Conservation (phyloP, 495 filamentous ascomycete species). For the Trichocladium antarcticum region DNA sequence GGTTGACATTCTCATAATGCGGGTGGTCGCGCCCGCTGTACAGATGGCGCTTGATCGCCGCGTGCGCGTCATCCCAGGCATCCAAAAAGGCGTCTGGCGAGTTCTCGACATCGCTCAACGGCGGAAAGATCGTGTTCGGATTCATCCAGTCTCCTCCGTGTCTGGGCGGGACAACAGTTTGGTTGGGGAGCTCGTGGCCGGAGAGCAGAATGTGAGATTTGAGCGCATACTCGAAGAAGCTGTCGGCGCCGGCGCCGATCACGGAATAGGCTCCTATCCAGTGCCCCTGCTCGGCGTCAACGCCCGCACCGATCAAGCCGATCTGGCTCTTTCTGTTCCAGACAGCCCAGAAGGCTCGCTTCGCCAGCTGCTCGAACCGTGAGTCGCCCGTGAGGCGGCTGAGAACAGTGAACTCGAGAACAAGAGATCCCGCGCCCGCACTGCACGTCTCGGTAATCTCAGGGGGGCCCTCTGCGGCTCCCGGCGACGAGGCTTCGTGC, state of each 20-base stretch:
- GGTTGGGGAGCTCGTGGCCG: slow-evolving; percentile 47
- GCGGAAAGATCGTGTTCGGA: slow-evolving; percentile 45
- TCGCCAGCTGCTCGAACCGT: slow-evolving; percentile 77
- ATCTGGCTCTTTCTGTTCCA: slow-evolving; percentile 78
- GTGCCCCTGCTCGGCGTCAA: slow-evolving; percentile 82
- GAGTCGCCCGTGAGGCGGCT: slow-evolving; percentile 80
- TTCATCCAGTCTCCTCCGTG: slow-evolving; percentile 35
- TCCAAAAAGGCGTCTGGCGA: slow-evolving; percentile 66
- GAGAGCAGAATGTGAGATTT: slow-evolving; percentile 88
- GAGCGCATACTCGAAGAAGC: slow-evolving; percentile 95
- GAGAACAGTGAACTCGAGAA: slow-evolving; percentile 83
- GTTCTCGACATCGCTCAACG: slow-evolving; percentile 53
- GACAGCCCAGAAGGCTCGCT: slow-evolving; percentile 89
- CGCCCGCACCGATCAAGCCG: slow-evolving; percentile 80
- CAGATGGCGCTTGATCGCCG: slow-evolving; percentile 76
- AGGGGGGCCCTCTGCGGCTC: slow-evolving; percentile 29
- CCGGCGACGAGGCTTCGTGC: slow-evolving; percentile 33
- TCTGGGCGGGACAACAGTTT: slow-evolving; percentile 23
- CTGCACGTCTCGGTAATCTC: slow-evolving; percentile 95
- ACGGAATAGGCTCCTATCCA: slow-evolving; percentile 84
- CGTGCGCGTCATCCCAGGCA: slow-evolving; percentile 78
- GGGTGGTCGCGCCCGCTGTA: slow-evolving; percentile 64
- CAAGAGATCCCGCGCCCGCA: slow-evolving; percentile 86
- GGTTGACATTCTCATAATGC: slow-evolving; percentile 82
- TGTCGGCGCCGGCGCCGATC: slow-evolving; percentile 91